Percentiles rank a stretch among this genome's conserved stretches.
Conservation (phyloP, 805 yeast species). For the Nakazawaea sp. region DNA sequence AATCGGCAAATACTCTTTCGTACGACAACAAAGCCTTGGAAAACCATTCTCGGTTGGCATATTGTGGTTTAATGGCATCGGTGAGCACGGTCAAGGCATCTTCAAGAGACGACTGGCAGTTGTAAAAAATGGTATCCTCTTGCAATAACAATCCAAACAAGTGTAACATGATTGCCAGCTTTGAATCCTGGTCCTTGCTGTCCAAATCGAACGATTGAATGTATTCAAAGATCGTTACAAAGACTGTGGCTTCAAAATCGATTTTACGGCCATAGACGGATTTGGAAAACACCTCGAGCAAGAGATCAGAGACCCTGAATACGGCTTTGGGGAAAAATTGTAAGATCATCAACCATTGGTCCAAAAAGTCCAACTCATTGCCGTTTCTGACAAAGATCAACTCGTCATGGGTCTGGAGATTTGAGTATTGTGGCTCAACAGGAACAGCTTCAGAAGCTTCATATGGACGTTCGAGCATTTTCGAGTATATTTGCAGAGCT, state of each 20-base stretch:
- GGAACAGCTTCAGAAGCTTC: constrained; percentile 20
- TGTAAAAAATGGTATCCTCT: constrained; percentile 29
- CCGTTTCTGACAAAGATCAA: constrained; percentile 31
- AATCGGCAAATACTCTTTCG: constrained; percentile 46
- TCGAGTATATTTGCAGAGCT: too few species aligned
- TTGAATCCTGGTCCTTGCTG: constrained; percentile 16
- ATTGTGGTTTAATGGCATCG: constrained; percentile 27
- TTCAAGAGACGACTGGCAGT: constrained; percentile 25
- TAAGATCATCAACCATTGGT: constrained; percentile 33
- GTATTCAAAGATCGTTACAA: constrained; percentile 28
- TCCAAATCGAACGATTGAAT: constrained; percentile 27
- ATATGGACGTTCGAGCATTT: constrained; percentile 19
- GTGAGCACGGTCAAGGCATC: constrained; percentile 30
- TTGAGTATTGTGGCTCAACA: constrained; percentile 30
- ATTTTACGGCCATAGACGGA: constrained; percentile 24
- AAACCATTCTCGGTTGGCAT: constrained; percentile 46
- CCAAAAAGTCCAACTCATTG: constrained; percentile 29
- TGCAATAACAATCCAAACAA: constrained; percentile 36
- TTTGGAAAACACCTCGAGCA: constrained; percentile 26
- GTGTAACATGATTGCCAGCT: constrained; percentile 33
- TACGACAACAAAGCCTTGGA: constrained; percentile 48
- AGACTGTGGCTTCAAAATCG: constrained; percentile 27
- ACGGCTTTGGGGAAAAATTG: constrained; percentile 34
- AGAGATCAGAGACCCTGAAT: constrained; percentile 30
- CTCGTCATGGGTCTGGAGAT: constrained; percentile 31